Evolutionary conservation across 164 flowering plant genomes (phyloP).

Genomic region (Euptelea pleiosperma): DNA sequence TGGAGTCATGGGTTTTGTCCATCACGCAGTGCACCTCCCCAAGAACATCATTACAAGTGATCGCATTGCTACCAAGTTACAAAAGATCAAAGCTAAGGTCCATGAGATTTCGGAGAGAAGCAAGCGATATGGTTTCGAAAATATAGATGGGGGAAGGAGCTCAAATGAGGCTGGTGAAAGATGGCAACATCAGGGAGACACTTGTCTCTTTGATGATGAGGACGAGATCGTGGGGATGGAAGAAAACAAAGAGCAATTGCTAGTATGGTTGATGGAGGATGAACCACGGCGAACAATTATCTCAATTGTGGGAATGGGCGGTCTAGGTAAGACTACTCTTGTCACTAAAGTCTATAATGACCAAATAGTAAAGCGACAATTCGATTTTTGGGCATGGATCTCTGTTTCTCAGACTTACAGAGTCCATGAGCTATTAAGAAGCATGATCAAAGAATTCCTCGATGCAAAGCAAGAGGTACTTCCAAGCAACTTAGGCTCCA

Average conservation of each 20-base stretch:
- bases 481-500: conserved; percentile 16
- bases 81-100: conserved; percentile 22
- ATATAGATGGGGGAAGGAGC: conserved; percentile 4
- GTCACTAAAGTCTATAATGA: conserved; percentile 28
- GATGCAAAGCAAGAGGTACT: conserved; percentile 3
- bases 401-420: conserved; percentile 25
- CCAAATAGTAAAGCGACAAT: conserved; percentile 13
- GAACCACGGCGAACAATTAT: conserved; percentile 29
- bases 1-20: conserved; percentile 14
- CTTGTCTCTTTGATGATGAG: conserved; percentile 27
- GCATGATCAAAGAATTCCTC: conserved; percentile 23
- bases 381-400: conserved; percentile 36
- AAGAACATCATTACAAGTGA: conserved; percentile 17
- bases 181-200: conserved; percentile 27
- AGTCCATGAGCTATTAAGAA: conserved; percentile 19
- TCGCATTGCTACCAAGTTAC: conserved; percentile 22
- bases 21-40: conserved; percentile 13
- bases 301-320: conserved; percentile 61
- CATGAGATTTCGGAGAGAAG: conserved; percentile 29
- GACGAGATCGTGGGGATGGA: conserved; percentile 49
- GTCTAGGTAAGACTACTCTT: conserved; percentile 54
- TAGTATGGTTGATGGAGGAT: conserved; percentile 30
- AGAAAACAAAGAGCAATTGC: conserved; percentile 14
- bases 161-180: background rate
- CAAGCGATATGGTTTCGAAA: conserved; percentile 26